phyloP scores from a whole-genome alignment of 805 yeast species.

The Diddensiella transvaalensis region DNA sequence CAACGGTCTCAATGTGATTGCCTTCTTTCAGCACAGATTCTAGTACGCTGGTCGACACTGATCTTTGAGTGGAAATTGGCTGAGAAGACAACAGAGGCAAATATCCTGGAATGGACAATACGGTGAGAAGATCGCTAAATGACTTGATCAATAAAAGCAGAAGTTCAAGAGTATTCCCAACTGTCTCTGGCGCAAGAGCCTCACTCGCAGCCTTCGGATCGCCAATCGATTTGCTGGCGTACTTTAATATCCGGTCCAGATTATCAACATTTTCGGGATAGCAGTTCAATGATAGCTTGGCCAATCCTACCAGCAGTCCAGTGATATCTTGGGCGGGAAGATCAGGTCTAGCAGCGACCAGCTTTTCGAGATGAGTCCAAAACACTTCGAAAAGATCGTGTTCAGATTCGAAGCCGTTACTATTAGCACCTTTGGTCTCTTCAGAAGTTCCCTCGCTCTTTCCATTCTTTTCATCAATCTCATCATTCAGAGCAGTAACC shows the following conservation, averaged over 20 bases:
- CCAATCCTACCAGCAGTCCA: conserved; percentile 59
- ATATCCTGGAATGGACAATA: conserved; percentile 45
- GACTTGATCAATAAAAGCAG: conserved; percentile 34
- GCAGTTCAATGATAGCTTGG: conserved; percentile 60
- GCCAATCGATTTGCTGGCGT: conserved; percentile 37
- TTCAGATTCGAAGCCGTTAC: conserved; percentile 5
- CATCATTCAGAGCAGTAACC: conserved; percentile 5
- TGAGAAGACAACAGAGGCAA: conserved; percentile 53
- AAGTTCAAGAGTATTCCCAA: conserved; percentile 30
- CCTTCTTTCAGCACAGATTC: conserved; percentile 47
- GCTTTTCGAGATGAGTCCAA: conserved; percentile 57
- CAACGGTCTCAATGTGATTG: conserved; percentile 38
- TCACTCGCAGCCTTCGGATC: conserved; percentile 25
- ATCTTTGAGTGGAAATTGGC: conserved; percentile 48
- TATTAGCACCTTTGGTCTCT: conserved; percentile 2
- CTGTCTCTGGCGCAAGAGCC: conserved; percentile 27
- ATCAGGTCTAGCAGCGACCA: conserved; percentile 58
- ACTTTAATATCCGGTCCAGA: conserved; percentile 58
- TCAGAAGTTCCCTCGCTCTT: conserved; percentile 13
- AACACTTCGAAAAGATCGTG: conserved; percentile 54
- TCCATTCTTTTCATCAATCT: not conserved
- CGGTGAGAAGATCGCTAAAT: conserved; percentile 26
- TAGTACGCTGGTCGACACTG: conserved; percentile 59
- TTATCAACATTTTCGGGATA: conserved; percentile 60
- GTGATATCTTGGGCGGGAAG: conserved; percentile 65